Evolutionary conservation across 2,329 filamentous ascomycete species (phyloP).

Genomic region (Colletotrichum sp.): DNA sequence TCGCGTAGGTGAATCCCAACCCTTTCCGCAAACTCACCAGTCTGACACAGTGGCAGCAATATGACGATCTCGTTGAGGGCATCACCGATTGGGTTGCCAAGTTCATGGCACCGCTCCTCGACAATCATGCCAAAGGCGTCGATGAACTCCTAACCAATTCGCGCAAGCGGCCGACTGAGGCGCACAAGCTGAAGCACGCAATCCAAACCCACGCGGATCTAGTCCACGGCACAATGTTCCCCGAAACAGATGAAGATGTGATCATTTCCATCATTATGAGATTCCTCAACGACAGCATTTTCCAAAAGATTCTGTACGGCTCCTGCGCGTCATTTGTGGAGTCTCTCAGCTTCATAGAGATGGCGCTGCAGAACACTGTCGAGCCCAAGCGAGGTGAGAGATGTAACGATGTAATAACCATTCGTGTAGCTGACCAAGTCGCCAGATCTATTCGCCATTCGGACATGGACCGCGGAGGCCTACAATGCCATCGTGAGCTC

Average conservation of each 20-base stretch:
- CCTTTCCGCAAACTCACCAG: too few species aligned
- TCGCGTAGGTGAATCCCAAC: slow-evolving; percentile 28
- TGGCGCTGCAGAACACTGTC: slow-evolving; percentile 35
- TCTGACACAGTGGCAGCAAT: slow-evolving; percentile 34
- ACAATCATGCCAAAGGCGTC: slow-evolving; percentile 28
- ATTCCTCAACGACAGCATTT: slow-evolving; percentile 38
- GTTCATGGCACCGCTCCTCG: slow-evolving; percentile 34
- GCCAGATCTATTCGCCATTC: slow-evolving; percentile 38
- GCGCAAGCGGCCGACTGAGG: slow-evolving; percentile 28
- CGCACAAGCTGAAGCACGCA: slow-evolving; percentile 27
- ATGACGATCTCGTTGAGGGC: slow-evolving; percentile 35
- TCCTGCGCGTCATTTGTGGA: slow-evolving; percentile 25
- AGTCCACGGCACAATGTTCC: slow-evolving; percentile 32
- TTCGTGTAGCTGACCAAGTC: neutral
- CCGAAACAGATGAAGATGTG: slow-evolving; percentile 43
- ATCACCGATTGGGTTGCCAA: slow-evolving; percentile 40
- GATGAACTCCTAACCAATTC: slow-evolving; percentile 25
- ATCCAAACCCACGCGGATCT: slow-evolving; percentile 36
- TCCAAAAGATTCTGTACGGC: slow-evolving; percentile 36
- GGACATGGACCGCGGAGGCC: slow-evolving; percentile 42
- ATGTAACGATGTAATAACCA: neutral
- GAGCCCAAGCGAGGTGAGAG: slow-evolving; percentile 40
- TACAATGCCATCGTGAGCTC: slow-evolving; percentile 38
- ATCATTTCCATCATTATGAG: slow-evolving; percentile 38
- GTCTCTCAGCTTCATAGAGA: slow-evolving; percentile 36